Base-by-base conservation (phyloP, 2,329 filamentous ascomycete species). In the Onygenales sp. region DNA sequence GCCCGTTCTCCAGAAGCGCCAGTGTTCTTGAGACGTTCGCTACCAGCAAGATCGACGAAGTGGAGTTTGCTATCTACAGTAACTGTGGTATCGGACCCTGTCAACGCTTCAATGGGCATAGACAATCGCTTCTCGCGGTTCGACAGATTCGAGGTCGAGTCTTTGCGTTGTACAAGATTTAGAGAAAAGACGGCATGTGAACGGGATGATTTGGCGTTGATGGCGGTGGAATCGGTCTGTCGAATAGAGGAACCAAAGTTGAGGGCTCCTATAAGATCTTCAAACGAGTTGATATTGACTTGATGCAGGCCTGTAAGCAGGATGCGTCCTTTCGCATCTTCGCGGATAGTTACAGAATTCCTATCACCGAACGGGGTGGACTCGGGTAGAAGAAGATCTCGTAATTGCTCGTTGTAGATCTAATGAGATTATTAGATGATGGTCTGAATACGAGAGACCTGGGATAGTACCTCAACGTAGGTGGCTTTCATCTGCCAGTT, bases 21-120 rank as follows among this genome's bases (percentile, higher is more conserved):
- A 0, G 93, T 98, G 64, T 98, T 97, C 75, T 98, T 98, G 64
- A 98, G 75, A 61, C 93, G 83, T 73, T 98, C 93, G 67, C 93
- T 97, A 59, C 93, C 93, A 50, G 93, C 93, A 69, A 98, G 75
- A 81, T 98, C 93, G 55, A 98, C 93, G 66, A 98, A 98, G 68
- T 98, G 93, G 50, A 98, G 79, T 72, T 98, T 98, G 82, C 93
- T 98, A 70, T 98, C 93, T 8, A 93, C 87, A 0, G 90, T 96
- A 43, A 97, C 79, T 70, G 81, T 82, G 39, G 69, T 60, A 48
- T 79, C 78, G 36, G 85, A 81, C 27, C 73, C 72, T 2, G 84
- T 81, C 76, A 93, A 81, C 41, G 85, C 81, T 65, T 97, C 93
- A 5, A 92, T 66, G 0, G 92, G 90, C 59, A 94, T 84, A 0